Conservation (phyloP, 768 basidiomycete species). For the Gyrodon lividus region DNA sequence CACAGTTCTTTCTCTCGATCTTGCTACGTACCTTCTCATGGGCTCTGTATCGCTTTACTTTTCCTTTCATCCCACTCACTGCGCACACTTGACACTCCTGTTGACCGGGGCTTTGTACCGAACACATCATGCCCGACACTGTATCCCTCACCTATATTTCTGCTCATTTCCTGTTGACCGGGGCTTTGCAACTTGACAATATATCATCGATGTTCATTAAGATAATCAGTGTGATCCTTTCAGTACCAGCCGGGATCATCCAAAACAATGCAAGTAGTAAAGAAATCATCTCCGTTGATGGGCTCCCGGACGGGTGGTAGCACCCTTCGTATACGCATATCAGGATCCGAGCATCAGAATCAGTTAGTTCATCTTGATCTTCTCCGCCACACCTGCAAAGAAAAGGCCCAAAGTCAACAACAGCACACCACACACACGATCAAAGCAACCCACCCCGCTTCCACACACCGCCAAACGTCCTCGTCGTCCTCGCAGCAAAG, state of each 20-base stretch:
- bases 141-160: background rate
- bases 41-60: background rate
- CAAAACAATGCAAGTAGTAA: background rate
- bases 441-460: slow-evolving; percentile 14
- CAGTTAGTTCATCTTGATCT: slow-evolving; percentile 30
- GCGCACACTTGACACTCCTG: slow-evolving; percentile 1
- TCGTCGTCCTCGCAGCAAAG: slow-evolving; percentile 63
- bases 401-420: background rate
- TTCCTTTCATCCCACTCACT: background rate
- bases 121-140: background rate
- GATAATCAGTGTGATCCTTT: slow-evolving; percentile 1
- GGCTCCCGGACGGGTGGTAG: background rate
- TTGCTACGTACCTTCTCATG: background rate
- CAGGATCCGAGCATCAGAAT: too few species aligned
- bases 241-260: background rate
- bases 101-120: slow-evolving; percentile 15
- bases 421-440: background rate
- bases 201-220: slow-evolving; percentile 4
- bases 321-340: background rate
- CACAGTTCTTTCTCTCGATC: background rate
- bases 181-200: slow-evolving; percentile 14
- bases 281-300: background rate
- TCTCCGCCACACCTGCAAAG: slow-evolving; percentile 13
- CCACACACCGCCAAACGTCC: slow-evolving; percentile 49
- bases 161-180: background rate